Conservation (phyloP, 768 basidiomycete species). For the Termitomyces sp. region DNA sequence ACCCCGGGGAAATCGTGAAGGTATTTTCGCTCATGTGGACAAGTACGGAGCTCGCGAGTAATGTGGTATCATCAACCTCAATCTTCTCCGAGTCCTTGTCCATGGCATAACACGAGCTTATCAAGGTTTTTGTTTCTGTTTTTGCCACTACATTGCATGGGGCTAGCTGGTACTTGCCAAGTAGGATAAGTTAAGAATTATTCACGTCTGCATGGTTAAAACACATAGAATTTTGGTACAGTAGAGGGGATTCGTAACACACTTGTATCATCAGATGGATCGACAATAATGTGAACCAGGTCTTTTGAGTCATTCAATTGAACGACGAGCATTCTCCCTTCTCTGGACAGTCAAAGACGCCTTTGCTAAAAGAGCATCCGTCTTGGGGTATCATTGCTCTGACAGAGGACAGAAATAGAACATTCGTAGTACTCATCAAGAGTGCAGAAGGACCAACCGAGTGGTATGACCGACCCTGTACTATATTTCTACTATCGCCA, state of each 20-base stretch:
- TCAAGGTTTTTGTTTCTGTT: too few species aligned
- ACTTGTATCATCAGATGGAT: too few species aligned
- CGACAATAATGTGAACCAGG: neutral
- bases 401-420: neutral
- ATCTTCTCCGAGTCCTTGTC: neutral
- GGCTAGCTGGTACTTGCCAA: too few species aligned
- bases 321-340: neutral
- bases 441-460: too few species aligned
- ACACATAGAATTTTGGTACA: neutral
- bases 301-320: neutral
- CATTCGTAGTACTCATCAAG: neutral
- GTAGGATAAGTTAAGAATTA: too few species aligned
- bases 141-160: too few species aligned
- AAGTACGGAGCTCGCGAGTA: neutral
- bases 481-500: too few species aligned
- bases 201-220: too few species aligned
- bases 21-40: conserved; percentile 1
- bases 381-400: neutral
- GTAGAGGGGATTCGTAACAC: too few species aligned
- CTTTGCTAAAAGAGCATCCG: neutral
- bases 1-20: neutral
- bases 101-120: neutral
- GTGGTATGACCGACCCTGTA: too few species aligned
- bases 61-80: neutral
- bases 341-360: neutral